These are phyloP conservation scores for Saccharomyces pastorianus DNA, from an alignment of 1,139 yeast species.

Conservation along the genomic window DNA sequence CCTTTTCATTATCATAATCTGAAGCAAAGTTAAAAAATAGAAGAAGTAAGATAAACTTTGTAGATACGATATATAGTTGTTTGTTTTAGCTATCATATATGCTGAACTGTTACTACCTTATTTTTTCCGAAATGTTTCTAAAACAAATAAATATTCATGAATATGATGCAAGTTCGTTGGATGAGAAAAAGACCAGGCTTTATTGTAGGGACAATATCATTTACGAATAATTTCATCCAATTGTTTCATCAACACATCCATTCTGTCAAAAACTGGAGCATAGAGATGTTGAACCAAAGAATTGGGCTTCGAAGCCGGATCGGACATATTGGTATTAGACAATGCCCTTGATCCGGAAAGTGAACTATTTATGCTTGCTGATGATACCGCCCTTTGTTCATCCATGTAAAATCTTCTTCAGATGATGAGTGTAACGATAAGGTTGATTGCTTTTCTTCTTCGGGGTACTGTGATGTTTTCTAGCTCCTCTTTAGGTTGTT, in stretches of 20 bases:
- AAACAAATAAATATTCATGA: not conserved
- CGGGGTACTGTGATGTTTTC: constrained; percentile 1
- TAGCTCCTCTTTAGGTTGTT: not conserved
- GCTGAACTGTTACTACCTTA: not conserved
- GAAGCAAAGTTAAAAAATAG: too few species aligned
- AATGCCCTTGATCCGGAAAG: constrained; percentile 12
- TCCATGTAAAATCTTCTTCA: constrained; percentile 22
- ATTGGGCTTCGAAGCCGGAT: constrained; percentile 25
- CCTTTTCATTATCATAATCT: too few species aligned
- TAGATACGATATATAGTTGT: not conserved
- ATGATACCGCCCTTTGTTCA: constrained; percentile 15
- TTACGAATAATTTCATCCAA: constrained; percentile 17
- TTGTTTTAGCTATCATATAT: not conserved
- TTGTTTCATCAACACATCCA: constrained; percentile 36
- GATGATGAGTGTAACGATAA: constrained; percentile 9
- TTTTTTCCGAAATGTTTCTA: not conserved
- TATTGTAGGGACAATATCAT: not conserved
- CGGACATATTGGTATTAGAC: constrained; percentile 4
- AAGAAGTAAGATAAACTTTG: not conserved
- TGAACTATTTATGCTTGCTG: constrained; percentile 20
- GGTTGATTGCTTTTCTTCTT: not conserved
- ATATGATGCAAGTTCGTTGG: not conserved
- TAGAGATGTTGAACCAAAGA: constrained; percentile 41
- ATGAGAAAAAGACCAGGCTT: not conserved
- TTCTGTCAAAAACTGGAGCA: constrained; percentile 42